Evolutionary conservation across 345 rosid species (phyloP), one percentile per base, ranked within the genome.

Genomic region (Lepidium africanum): DNA sequence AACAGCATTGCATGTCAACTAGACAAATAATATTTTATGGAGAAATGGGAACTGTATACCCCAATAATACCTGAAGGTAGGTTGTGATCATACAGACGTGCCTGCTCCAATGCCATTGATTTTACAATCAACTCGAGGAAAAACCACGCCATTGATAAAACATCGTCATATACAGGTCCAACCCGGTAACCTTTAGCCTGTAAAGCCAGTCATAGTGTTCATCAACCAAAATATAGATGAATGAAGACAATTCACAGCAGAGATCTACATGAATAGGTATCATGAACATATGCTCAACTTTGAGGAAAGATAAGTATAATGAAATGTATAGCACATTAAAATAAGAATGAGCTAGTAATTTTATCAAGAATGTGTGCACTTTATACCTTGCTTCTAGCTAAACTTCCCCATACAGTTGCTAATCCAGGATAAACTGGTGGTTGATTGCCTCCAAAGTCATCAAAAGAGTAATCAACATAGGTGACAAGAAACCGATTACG

Each of bases 121-220:
- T 94, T 94, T 74, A 87, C 92, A 80, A 94, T 78, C 62, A 94
- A 83, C 90, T 94, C 99, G 38, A 94, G 99, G 76, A 94, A 94
- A 86, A 94, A 94, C 99, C 99, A 94, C 36, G 97, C 97, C 99
- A 94, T 94, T 68, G 97, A 91, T 75, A 94, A 71, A 40, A 94
- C 99, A 71, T 94, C 99, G 58, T 94, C 99, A 86, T 94, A 94
- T 8, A 94, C 97, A 19, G 99, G 99, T 76, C 99, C 99, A 62
- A 94, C 99, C 71, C 97, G 96, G 70, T 94, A 94, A 63, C 99
- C 99, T 82, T 94, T 94, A 21, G 99, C 99, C 99, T 94, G 90
- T 80, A 81, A 49, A 61, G 15, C 47, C 47, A 58, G 50, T 33
- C 33, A 57, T 33, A 51, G 52, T 70, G 45, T 64, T 63, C 53